These are phyloP conservation scores for Corallochytrium limacisporum DNA, from an alignment of 78 protist genomes.

Conservation along the genomic window DNA sequence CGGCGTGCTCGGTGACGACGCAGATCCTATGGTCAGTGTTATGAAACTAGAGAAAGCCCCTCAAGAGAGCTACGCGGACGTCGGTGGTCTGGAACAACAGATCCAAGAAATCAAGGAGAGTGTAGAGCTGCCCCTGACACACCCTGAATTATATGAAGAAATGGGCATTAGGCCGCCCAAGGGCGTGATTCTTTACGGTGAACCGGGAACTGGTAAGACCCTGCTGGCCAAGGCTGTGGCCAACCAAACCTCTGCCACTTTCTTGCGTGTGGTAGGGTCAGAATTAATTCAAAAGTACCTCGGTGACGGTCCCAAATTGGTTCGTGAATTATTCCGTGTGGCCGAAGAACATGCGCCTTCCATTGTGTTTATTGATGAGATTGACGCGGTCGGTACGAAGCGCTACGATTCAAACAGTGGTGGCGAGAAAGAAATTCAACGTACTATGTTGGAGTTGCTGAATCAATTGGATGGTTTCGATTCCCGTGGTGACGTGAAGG, in stretches of 20 bases:
- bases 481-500: conserved; percentile 94
- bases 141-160: conserved; percentile 98
- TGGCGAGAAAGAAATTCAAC: conserved; percentile 94
- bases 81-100: conserved; percentile 96
- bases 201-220: conserved; percentile 99
- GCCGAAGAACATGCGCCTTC: conserved; percentile 96
- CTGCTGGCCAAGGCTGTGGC: conserved; percentile 99
- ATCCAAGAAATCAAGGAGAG: conserved; percentile 89
- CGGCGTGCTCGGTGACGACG: conserved; percentile 91
- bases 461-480: conserved; percentile 99
- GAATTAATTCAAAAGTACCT: conserved; percentile 97
- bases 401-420: conserved; percentile 83
- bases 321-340: conserved; percentile 84
- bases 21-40: conserved; percentile 94
- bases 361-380: conserved; percentile 99
- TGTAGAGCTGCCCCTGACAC: conserved; percentile 97
- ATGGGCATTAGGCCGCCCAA: conserved; percentile 98
- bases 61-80: conserved; percentile 92
- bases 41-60: conserved; percentile 99
- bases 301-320: conserved; percentile 99
- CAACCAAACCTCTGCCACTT: conserved; percentile 95
- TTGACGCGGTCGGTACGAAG: conserved; percentile 99
- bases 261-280: conserved; percentile 96
- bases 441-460: conserved; percentile 99
- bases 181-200: conserved; percentile 97